Percentiles rank a stretch among this genome's conserved stretches.
Conservation (phyloP, 2,329 filamentous ascomycete genomes). For the Beauveria medogensis region DNA sequence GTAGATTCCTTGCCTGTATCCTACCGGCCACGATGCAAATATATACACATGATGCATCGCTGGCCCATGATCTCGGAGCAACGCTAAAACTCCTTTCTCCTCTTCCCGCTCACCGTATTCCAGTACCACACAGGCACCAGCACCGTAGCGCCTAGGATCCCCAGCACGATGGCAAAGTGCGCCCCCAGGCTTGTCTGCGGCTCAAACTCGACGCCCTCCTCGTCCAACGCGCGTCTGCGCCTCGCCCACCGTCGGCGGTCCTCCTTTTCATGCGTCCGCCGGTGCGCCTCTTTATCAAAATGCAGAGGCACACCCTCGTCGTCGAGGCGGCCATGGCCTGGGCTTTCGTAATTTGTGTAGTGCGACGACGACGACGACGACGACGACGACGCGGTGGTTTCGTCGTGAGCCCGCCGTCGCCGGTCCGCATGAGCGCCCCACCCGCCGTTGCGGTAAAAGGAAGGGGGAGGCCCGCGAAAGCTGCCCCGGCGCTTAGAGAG, state of each 20-base stretch:
- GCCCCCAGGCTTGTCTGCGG: conserved; percentile 34
- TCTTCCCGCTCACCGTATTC: conserved; percentile 27
- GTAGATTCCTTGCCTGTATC: not conserved
- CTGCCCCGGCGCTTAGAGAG: conserved; percentile 66
- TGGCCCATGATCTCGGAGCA: not conserved
- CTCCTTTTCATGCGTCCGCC: conserved; percentile 61
- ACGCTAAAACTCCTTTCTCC: conserved; percentile 10
- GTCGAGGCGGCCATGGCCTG: conserved; percentile 31
- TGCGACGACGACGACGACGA: not conserved
- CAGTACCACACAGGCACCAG: conserved; percentile 35
- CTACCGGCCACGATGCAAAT: not conserved
- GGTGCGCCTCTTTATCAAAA: conserved; percentile 69
- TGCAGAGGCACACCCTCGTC: conserved; percentile 60
- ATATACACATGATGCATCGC: not conserved
- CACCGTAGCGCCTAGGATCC: conserved; percentile 38
- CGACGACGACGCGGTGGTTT: conserved; percentile 15
- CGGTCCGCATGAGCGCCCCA: conserved; percentile 62
- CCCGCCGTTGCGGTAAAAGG: conserved; percentile 75
- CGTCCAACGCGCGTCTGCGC: conserved; percentile 30
- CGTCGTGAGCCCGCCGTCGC: conserved; percentile 44
- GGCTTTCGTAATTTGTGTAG: conserved; percentile 15
- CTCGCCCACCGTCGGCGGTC: conserved; percentile 36
- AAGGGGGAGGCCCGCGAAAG: conserved; percentile 81
- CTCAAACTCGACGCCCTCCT: conserved; percentile 29
- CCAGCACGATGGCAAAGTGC: conserved; percentile 43